phyloP scores from a whole-genome alignment of 148 eudicot species.

The Mesembryanthemum crystallinum region DNA sequence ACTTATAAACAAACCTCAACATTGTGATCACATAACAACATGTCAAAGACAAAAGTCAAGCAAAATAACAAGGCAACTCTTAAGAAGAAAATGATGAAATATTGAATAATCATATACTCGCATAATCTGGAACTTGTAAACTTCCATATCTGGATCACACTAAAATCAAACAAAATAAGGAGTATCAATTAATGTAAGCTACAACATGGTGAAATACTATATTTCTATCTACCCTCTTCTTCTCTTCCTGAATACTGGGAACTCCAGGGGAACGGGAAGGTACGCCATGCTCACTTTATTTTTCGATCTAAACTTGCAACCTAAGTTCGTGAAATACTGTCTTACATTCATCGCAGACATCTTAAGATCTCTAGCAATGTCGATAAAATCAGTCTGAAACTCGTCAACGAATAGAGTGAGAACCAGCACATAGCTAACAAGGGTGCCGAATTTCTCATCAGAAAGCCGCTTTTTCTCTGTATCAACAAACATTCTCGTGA shows the following conservation, averaged over 20 bases:
- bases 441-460: conserved; percentile 57
- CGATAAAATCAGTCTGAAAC: conserved; percentile 54
- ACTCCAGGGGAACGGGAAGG: conserved; percentile 68
- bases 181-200: too few species aligned
- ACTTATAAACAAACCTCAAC: neutral
- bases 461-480: conserved; percentile 43
- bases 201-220: too few species aligned
- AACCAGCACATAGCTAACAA: conserved; percentile 70
- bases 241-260: conserved; percentile 39
- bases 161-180: too few species aligned
- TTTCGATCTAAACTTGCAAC: conserved; percentile 58
- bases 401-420: conserved; percentile 67
- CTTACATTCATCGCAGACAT: conserved; percentile 40
- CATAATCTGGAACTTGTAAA: too few species aligned
- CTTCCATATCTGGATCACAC: too few species aligned
- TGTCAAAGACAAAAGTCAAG: neutral
- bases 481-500: conserved; percentile 54
- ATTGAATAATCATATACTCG: too few species aligned
- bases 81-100: too few species aligned
- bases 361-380: conserved; percentile 76
- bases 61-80: neutral
- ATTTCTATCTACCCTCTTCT: conserved; percentile 37
- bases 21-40: neutral
- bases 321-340: conserved; percentile 50
- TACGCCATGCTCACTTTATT: conserved; percentile 37